Evolutionary conservation across 2,329 filamentous ascomycete species (phyloP), one percentile per base, ranked within the genome.

Genomic region (Tolypocladium tundrense): DNA sequence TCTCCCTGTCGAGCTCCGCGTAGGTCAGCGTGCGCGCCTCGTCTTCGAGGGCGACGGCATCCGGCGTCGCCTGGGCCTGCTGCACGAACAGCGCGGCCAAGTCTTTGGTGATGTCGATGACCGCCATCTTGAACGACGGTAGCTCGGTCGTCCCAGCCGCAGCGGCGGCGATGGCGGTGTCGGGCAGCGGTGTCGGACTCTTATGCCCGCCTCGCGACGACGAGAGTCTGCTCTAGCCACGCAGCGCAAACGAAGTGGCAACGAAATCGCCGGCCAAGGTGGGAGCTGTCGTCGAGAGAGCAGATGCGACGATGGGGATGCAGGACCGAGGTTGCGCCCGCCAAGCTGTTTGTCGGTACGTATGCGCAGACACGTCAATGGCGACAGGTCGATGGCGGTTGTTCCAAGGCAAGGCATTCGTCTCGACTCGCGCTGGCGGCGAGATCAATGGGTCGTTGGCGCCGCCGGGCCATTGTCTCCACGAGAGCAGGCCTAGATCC

Each of bases 31-130:
- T 81, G 59, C 77, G 76, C 43, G 74, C 76, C 62, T 86, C 86
- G 72, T 92, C 88, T 69, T 92, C 88, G 57, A 91, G 73, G 24
- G 88, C 89, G 66, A 88, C 69, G 40, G 84, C 82, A 72, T 89
- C 75, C 6, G 88, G 89, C 0, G 88, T 88, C 33, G 79, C 78
- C 61, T 80, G 75, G 57, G 83, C 88, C 76, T 93, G 89, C 63
- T 83, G 73, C 62, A 76, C 74, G 69, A 92, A 91, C 61, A 91
- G 82, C 37, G 87, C 84, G 54, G 86, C 83, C 59, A 92, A 75
- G 72, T 92, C 88, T 72, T 88, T 89, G 62, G 74, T 81, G 61
- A 77, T 85, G 71, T 92, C 88, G 67, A 93, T 81, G 66, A 87
- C 70, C 50, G 85, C 69, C 85, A 88, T 89, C 58, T 65, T 74